Evolutionary conservation across 768 basidiomycete genomes (phyloP).

Genomic region (Suillus paluster): DNA sequence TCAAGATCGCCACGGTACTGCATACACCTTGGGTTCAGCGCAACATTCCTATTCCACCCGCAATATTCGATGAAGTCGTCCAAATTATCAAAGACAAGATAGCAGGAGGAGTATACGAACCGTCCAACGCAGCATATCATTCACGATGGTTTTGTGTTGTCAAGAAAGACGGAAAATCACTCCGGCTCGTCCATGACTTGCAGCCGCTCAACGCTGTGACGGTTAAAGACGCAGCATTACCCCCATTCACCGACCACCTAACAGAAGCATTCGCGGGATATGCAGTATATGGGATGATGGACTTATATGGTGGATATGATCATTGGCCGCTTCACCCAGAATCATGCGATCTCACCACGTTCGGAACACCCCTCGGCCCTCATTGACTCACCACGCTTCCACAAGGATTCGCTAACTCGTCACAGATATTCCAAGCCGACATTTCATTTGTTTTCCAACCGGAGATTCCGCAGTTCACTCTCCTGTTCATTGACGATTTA

Average conservation of each 20-base stretch:
- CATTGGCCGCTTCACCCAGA: constrained; percentile 30
- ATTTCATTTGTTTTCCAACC: constrained; percentile 40
- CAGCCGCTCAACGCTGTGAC: constrained; percentile 43
- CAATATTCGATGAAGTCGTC: constrained; percentile 21
- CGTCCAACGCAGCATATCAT: constrained; percentile 18
- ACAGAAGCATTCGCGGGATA: constrained; percentile 40
- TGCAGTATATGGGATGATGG: constrained; percentile 34
- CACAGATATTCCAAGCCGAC: constrained; percentile 45
- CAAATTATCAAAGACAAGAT: constrained; percentile 40
- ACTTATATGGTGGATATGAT: constrained; percentile 44
- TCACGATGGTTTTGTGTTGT: neutral
- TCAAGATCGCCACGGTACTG: too few species aligned
- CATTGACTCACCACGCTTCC: constrained; percentile 37
- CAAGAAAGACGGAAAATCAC: constrained; percentile 42
- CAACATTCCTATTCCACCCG: constrained; percentile 37
- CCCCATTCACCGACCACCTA: constrained; percentile 19
- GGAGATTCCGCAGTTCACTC: constrained; percentile 43
- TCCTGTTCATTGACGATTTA: constrained; percentile 46
- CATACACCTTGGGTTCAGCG: too few species aligned
- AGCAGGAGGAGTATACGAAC: constrained; percentile 43
- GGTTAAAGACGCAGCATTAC: constrained; percentile 34
- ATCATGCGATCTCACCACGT: constrained; percentile 45
- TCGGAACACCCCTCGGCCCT: constrained; percentile 42
- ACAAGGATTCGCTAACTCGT: constrained; percentile 48
- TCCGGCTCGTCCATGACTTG: constrained; percentile 41